Percentiles rank a stretch among this genome's conserved stretches.
Evolutionary conservation across 2,329 filamentous ascomycete genomes (phyloP).

Genomic region (Colletotrichum scovillei): DNA sequence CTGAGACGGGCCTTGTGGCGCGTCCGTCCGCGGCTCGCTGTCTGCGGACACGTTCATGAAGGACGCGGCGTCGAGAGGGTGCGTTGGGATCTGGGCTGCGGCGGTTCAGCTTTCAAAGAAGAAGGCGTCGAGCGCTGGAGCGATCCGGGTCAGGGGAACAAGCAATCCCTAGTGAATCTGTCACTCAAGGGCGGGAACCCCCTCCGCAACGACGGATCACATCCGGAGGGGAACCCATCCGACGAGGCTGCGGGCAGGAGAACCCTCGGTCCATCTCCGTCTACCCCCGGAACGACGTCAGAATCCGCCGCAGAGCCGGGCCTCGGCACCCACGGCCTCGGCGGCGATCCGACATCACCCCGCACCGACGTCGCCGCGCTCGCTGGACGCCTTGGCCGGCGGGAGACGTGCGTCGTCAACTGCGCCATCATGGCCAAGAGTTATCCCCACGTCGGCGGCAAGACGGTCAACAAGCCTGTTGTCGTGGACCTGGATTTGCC

Average conservation of each 20-base stretch:
- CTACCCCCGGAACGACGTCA: too few relatives aligned
- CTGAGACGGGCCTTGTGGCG: conserved; percentile 68
- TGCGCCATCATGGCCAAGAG: conserved; percentile 78
- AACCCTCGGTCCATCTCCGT: too few relatives aligned
- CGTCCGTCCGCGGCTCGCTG: conserved; percentile 71
- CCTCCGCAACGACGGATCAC: conserved; percentile 60
- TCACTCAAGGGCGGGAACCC: conserved; percentile 55
- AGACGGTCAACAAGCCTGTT: conserved; percentile 80
- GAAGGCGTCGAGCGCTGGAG: conserved; percentile 60
- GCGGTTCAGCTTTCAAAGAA: conserved; percentile 57
- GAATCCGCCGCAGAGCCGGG: conserved; percentile 33
- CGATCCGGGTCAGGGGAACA: conserved; percentile 69
- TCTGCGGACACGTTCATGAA: conserved; percentile 81
- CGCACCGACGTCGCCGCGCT: conserved; percentile 55
- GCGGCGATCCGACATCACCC: conserved; percentile 52
- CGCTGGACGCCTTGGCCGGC: conserved; percentile 56
- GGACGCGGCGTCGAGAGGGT: conserved; percentile 73
- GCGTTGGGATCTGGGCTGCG: conserved; percentile 63
- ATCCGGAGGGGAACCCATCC: not conserved
- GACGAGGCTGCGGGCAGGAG: too few relatives aligned
- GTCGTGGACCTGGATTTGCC: conserved; percentile 85
- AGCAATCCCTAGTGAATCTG: conserved; percentile 72
- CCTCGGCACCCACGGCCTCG: conserved; percentile 50
- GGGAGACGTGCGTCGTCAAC: conserved; percentile 84
- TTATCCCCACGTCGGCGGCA: conserved; percentile 71